Base-by-base conservation (phyloP, 148 eudicot species). In the Nepenthes mirabilis region DNA sequence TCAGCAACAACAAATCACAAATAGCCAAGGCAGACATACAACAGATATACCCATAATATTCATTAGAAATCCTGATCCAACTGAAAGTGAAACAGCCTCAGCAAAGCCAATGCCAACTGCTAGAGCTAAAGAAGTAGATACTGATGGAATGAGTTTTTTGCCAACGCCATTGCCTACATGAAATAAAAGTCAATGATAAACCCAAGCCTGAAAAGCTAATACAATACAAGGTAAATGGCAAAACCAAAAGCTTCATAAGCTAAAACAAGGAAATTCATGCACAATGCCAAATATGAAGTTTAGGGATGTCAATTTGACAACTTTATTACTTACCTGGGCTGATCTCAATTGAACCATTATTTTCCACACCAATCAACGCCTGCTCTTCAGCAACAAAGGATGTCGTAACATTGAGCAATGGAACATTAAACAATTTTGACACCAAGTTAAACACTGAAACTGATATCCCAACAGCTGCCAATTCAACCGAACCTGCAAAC, bases 351-450 rank as follows among this genome's bases (percentile, higher is more conserved):
- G 65, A 59, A 45, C 50, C 74, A 58, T 64, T 66, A 52, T 34
- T 55, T 62, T 37, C 74, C 61, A 67, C 71, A n/a, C 58, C 64
- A 13, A 68, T 14, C 37, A 72, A 54, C 62, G 98, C 86, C 74
- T 88, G 91, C 77, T 93, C 98, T 77, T 93, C 96, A 56, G 98
- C 95, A 65, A 88, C 89, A 72, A 93, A 93, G 51, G 98, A 88
- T 14, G 98, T 93, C 13, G 98, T 88, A 70, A 88, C 65, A 68
- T 88, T 93, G 74, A 93, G 96, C 80, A 93, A 68, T 59, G 98
- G 96, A 52, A 88, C 88, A 71, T 93, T 93, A 61, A 93, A 86
- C 77, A 93, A 71, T 69, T 93, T 93, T 11, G 96, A 88, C 36
- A 88, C 81, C 57, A 93, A 77, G 73, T 93, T 93, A 71, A 88